Evolutionary conservation across 495 filamentous ascomycete species (phyloP).

Genomic region (Paragyromitra xinjiangensis): DNA sequence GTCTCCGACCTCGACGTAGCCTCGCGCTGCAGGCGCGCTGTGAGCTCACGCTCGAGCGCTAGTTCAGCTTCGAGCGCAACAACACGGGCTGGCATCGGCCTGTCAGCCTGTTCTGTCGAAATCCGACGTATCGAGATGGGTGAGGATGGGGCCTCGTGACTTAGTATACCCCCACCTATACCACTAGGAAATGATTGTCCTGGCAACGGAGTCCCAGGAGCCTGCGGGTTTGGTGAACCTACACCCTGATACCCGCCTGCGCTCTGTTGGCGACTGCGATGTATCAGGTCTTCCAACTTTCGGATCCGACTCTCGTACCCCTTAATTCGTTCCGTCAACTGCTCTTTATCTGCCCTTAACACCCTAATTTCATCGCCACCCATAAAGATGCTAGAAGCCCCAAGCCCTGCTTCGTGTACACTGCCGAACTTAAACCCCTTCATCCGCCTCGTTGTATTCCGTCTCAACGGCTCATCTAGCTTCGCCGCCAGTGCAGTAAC

Average conservation of each 20-base stretch:
- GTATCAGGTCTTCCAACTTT: conserved; percentile 90
- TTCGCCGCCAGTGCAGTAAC: conserved; percentile 69
- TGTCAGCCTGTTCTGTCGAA: conserved; percentile 47
- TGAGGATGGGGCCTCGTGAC: conserved; percentile 62
- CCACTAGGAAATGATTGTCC: conserved; percentile 34
- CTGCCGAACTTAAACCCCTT: conserved; percentile 97
- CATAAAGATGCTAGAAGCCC: conserved; percentile 80
- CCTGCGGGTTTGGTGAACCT: conserved; percentile 66
- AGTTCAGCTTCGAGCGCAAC: conserved; percentile 85
- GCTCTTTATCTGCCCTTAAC: conserved; percentile 81
- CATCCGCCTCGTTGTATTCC: conserved; percentile 69
- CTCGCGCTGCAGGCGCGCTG: conserved; percentile 68
- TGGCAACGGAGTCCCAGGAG: conserved; percentile 65
- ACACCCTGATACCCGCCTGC: conserved; percentile 61
- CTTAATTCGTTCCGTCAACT: conserved; percentile 77
- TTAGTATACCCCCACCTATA: conserved; percentile 8
- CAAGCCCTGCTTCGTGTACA: conserved; percentile 82
- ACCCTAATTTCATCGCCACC: conserved; percentile 77
- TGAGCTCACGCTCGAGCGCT: conserved; percentile 68
- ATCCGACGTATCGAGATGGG: conserved; percentile 47
- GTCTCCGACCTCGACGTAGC: conserved; percentile 66
- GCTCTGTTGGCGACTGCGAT: conserved; percentile 61
- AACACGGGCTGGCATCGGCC: conserved; percentile 66
- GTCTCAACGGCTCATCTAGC: conserved; percentile 71
- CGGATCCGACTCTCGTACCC: conserved; percentile 90